Evolutionary conservation across 768 basidiomycete species (phyloP), one percentile per base, ranked within the genome.

Genomic region (Omphalotus guepiniiformis): DNA sequence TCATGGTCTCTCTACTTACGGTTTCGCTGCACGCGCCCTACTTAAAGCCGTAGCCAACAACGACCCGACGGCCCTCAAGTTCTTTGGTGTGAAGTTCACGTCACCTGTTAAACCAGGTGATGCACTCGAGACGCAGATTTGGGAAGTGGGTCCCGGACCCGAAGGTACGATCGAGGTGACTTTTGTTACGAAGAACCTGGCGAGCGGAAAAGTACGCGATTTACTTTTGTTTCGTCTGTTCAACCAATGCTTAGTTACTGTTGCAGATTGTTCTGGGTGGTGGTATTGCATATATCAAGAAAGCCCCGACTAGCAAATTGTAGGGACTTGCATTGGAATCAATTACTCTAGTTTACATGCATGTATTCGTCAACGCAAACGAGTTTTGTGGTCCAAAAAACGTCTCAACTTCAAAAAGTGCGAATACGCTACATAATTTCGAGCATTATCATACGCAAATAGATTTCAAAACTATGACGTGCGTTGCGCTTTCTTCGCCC

Each of bases 101-200:
- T 73, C 85, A 1, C 91, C 90, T 25, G 88, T 93, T 9, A 83
- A 78, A 63, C 90, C 89, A 7, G 90, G 90, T 0, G 88, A 92
- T 60, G 77, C 73, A 34, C 73, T 92, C 25, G 84, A 92, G 75
- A 90, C 86, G 7, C 70, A 73, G 39, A 76, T 82, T 29, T 92
- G 89, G 89, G 85, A 88, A 56, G 73, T 91, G 5, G 86, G 85
- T 2, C 63, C 72, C 21, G 83, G 81, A 22, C 80, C 79, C 1
- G 68, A 76, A 35, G 82, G 79, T 6, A 80, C 76, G 2, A 68
- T 61, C 2, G 83, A 85, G 56, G 69, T 86, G 7, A 65, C 80
- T 1, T 86, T 87, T 53, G 64, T 74, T 39, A 84, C 82, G 4
- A 83, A 76, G 63, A 72, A 85, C 55, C 37, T 79, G 53, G 74